Percentiles rank a stretch among this genome's conserved stretches.
phyloP scores from a whole-genome alignment of 352 stramenopile genomes.

The Phytophthora ohioensis region DNA sequence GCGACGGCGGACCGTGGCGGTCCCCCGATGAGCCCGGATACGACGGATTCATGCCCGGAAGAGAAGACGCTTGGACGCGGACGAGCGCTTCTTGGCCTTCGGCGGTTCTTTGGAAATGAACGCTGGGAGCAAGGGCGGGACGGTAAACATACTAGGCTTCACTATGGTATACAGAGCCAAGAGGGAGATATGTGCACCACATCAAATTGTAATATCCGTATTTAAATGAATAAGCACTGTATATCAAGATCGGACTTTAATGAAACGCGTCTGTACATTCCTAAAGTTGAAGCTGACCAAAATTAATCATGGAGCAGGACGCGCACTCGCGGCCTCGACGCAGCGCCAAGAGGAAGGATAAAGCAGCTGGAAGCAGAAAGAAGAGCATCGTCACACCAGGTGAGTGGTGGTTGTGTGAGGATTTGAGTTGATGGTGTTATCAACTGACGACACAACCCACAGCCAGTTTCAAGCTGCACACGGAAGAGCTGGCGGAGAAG shows the following conservation, averaged over 20 bases:
- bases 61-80: neutral
- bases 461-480: conserved; percentile 39
- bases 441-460: neutral
- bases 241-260: neutral
- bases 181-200: neutral
- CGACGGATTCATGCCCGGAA: conserved; percentile 76
- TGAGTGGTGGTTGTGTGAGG: neutral
- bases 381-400: conserved; percentile 21
- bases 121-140: conserved; percentile 10
- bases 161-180: conserved; percentile 7
- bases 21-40: conserved; percentile 77
- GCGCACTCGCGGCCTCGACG: conserved; percentile 6
- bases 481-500: conserved; percentile 29
- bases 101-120: conserved; percentile 31
- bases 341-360: conserved; percentile 24
- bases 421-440: neutral
- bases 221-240: conserved; percentile 2
- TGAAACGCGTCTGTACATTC: neutral
- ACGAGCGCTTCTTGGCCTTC: conserved; percentile 23
- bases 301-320: conserved; percentile 27
- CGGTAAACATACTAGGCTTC: neutral
- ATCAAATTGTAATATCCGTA: conserved; percentile 1
- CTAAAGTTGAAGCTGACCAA: conserved; percentile 11
- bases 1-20: conserved; percentile 60
- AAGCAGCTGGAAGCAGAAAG: neutral